Conservation (phyloP, 2,329 filamentous ascomycete species). For the Bipolaris zeicola region DNA sequence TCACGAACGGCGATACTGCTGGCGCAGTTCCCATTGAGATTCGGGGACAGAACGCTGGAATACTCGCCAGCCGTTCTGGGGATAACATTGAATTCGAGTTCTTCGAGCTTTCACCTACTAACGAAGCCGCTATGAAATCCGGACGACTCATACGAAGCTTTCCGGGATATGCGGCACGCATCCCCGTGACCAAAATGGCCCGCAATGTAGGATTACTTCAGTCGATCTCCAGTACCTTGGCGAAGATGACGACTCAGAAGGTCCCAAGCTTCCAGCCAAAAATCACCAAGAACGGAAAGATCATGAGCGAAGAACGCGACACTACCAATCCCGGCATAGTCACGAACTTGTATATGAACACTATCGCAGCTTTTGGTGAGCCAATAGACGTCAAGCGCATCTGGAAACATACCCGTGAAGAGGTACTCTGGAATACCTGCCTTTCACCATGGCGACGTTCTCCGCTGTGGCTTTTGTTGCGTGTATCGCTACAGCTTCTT, state of each 20-base stretch:
- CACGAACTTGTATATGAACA: constrained; percentile 57
- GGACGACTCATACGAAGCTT: constrained; percentile 54
- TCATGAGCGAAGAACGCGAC: constrained; percentile 55
- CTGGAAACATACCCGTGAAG: constrained; percentile 61
- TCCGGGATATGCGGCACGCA: constrained; percentile 49
- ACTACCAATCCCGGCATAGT: constrained; percentile 58
- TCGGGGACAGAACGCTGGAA: constrained; percentile 54
- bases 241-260: constrained; percentile 46
- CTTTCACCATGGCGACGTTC: constrained; percentile 58
- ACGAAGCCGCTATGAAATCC: constrained; percentile 46
- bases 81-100: constrained; percentile 47
- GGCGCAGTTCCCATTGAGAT: constrained; percentile 49
- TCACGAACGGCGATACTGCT: constrained; percentile 6
- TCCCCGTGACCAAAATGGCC: constrained; percentile 33
- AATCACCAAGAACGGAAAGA: constrained; percentile 48
- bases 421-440: constrained; percentile 55
- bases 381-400: constrained; percentile 39
- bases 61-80: constrained; percentile 47
- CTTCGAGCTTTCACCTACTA: constrained; percentile 56
- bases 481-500: constrained; percentile 56
- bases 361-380: constrained; percentile 47
- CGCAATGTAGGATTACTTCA: constrained; percentile 19
- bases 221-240: constrained; percentile 41
- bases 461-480: constrained; percentile 61
- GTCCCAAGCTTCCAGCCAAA: constrained; percentile 44